Conservation (phyloP, 352 stramenopile genomes). For the Globisporangium canariense region DNA sequence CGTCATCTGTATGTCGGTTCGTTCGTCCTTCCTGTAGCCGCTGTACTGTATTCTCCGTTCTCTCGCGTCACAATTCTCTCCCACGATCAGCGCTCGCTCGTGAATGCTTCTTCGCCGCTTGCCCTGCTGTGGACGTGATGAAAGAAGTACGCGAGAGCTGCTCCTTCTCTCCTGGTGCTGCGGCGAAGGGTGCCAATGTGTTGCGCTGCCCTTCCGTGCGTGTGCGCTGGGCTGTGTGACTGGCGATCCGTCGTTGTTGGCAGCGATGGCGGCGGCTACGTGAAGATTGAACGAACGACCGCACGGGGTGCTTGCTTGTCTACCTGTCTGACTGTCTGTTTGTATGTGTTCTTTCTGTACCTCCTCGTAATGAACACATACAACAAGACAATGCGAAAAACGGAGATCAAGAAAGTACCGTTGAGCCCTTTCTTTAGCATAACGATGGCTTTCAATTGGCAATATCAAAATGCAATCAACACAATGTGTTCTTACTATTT, state of each 20-base stretch:
- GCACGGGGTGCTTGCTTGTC: not conserved
- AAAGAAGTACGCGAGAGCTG: no score
- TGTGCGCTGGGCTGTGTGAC: not conserved
- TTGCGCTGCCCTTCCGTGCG: not conserved
- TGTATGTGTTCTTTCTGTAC: constrained; percentile 4
- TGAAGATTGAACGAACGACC: not conserved
- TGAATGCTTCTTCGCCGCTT: no score
- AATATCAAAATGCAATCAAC: not conserved
- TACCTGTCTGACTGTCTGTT: constrained; percentile 2
- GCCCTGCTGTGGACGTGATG: no score
- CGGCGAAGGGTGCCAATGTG: not conserved
- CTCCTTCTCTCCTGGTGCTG: not conserved
- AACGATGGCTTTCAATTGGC: not conserved
- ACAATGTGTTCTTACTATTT: not conserved
- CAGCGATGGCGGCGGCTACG: not conserved
- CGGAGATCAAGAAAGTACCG: not conserved
- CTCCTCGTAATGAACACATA: not conserved
- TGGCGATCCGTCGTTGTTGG: not conserved
- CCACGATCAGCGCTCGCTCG: not conserved
- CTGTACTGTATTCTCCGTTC: not conserved
- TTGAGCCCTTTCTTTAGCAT: not conserved
- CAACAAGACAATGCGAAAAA: constrained; percentile 2
- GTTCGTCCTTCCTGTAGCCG: not conserved
- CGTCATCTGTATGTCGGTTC: constrained; percentile 5
- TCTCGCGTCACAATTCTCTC: not conserved